Conservation (phyloP, 2,329 filamentous ascomycete species). For the Daldinia sp. region DNA sequence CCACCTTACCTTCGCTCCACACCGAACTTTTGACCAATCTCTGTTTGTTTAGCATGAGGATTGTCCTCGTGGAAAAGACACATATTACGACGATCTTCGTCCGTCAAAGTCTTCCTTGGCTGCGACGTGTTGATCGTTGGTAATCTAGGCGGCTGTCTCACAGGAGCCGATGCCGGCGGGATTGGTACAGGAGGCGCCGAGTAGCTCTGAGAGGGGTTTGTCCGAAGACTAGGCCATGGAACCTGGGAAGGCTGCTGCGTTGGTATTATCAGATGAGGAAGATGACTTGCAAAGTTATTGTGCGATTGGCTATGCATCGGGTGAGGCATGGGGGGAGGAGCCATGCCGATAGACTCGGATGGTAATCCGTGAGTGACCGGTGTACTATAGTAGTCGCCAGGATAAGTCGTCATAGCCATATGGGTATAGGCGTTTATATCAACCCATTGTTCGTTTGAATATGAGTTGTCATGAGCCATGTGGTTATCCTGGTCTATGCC, state of each 20-base stretch:
- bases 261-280: constrained; percentile 77
- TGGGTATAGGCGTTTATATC: constrained; percentile 73
- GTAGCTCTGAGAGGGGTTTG: constrained; percentile 73
- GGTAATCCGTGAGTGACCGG: constrained; percentile 62
- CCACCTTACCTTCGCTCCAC: constrained; percentile 90
- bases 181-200: constrained; percentile 70
- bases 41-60: constrained; percentile 91
- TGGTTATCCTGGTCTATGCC: constrained; percentile 62
- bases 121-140: constrained; percentile 68
- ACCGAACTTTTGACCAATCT: constrained; percentile 95
- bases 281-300: constrained; percentile 59
- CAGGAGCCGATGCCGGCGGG: constrained; percentile 65
- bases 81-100: constrained; percentile 91
- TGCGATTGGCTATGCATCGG: constrained; percentile 65
- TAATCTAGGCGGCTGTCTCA: constrained; percentile 65
- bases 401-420: constrained; percentile 77
- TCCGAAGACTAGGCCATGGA: constrained; percentile 84
- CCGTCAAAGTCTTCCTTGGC: constrained; percentile 87
- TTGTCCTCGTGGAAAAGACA: constrained; percentile 93
- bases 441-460: constrained; percentile 65
- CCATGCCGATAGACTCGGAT: constrained; percentile 65
- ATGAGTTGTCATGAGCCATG: constrained; percentile 58
- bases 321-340: constrained; percentile 71
- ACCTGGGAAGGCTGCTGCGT: constrained; percentile 62
- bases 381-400: constrained; percentile 70